Conservation (phyloP, 148 eudicot species). For the Vaccinium corymbosum region DNA sequence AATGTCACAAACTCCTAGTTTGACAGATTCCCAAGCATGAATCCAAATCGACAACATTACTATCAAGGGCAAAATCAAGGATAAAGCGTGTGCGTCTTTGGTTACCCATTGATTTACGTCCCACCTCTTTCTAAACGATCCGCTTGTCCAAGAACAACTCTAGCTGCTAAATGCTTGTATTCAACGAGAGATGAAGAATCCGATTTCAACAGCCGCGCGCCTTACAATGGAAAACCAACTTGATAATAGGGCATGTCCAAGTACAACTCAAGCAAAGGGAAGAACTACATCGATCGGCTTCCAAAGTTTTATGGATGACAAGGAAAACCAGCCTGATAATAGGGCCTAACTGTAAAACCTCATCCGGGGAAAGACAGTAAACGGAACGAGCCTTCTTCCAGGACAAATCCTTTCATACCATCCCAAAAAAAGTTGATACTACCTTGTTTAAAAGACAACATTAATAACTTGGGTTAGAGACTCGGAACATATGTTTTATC, state of each 20-base stretch:
- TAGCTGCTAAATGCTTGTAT: not conserved
- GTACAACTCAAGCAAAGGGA: not conserved
- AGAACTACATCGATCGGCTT: not conserved
- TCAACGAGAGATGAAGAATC: not conserved
- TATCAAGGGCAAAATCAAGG: not conserved
- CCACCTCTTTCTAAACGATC: not conserved
- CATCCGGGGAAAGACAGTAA: not conserved
- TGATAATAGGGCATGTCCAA: not conserved
- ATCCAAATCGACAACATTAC: not conserved
- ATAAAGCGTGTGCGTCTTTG: not conserved
- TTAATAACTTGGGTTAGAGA: not conserved
- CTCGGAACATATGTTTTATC: not conserved
- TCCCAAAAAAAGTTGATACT: not conserved
- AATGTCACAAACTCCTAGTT: not conserved
- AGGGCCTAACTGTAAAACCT: not conserved
- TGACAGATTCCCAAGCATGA: not conserved
- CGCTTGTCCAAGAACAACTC: not conserved
- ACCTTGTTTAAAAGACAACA: not conserved
- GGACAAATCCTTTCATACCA: not conserved
- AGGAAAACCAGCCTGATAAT: not conserved
- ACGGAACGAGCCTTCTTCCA: not conserved
- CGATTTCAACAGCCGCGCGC: not conserved
- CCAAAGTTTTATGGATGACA: not conserved
- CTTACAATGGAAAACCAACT: not conserved
- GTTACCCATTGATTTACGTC: not conserved